These are phyloP conservation scores for Cubamyces lactineus DNA, from an alignment of 768 basidiomycete species.

Conservation along the genomic window DNA sequence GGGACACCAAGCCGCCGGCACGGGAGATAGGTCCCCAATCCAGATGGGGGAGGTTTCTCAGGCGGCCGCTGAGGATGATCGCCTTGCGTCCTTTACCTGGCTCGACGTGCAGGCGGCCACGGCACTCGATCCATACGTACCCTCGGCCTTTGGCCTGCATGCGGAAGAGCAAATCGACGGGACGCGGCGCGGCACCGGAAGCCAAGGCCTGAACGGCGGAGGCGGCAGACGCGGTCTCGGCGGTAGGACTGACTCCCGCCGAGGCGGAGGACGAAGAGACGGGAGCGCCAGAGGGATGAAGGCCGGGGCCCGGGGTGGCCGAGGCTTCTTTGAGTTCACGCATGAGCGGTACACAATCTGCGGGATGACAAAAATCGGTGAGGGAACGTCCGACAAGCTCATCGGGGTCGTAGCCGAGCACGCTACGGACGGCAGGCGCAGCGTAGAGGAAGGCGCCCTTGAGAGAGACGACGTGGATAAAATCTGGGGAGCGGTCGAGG, in stretches of 20 bases:
- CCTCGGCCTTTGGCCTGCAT: slow-evolving; percentile 64
- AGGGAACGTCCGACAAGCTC: slow-evolving; percentile 83
- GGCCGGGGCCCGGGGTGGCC: slow-evolving; percentile 28
- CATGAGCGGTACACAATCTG: slow-evolving; percentile 89
- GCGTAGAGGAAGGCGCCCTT: slow-evolving; percentile 94
- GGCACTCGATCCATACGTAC: slow-evolving; percentile 90
- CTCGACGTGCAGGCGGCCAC: slow-evolving; percentile 89
- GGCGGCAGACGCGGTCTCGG: slow-evolving; percentile 7
- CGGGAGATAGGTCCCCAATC: slow-evolving; percentile 60
- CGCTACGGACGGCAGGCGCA: slow-evolving; percentile 74
- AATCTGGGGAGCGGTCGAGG: slow-evolving; percentile 70
- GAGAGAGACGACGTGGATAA: slow-evolving; percentile 88
- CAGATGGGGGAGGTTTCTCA: slow-evolving; percentile 64
- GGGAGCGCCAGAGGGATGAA: slow-evolving; percentile 20
- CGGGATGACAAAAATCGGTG: slow-evolving; percentile 83
- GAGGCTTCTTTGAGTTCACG: slow-evolving; percentile 85
- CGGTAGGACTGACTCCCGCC: slow-evolving; percentile 1
- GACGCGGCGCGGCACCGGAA: slow-evolving; percentile 42
- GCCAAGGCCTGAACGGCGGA: background rate
- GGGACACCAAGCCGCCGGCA: slow-evolving; percentile 50
- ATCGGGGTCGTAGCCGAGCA: slow-evolving; percentile 85
- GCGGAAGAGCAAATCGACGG: slow-evolving; percentile 86
- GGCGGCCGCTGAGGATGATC: slow-evolving; percentile 86
- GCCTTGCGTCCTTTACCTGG: slow-evolving; percentile 94
- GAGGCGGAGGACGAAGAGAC: slow-evolving; percentile 7